Evolutionary conservation across 768 basidiomycete species (phyloP), one percentile per base, ranked within the genome.

Genomic region (Nevesoporus exiguus): DNA sequence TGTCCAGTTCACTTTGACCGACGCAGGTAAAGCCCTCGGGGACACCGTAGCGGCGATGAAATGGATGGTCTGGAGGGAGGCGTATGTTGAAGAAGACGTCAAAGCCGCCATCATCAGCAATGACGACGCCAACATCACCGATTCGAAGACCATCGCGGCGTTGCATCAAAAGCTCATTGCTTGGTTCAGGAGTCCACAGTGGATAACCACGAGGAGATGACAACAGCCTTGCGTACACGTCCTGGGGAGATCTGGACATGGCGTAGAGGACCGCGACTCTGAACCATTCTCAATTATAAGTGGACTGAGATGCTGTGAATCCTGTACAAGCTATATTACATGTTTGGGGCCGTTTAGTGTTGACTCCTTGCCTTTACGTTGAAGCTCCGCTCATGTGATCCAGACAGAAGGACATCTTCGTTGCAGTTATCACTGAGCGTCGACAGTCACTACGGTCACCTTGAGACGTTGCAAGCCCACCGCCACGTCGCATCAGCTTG

Each of bases 51-150:
- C 31, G 31, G 19, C 24, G 48, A 8, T 58, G 49, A 5, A 51
- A 52, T 2, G 61, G 46, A 42, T 76, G 70, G 14, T 71, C 63
- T 8, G 64, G 67, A 37, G 71, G 62, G 0, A 71, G 58, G 33
- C 65, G 67, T 11, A 74, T 66, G 42, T 73, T 74, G 61, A 75
- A 75, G 3, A 73, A 64, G 50, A 70, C 71, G 40, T 68, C 65
- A 34, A 76, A 76, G 9, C 58, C 60, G 27, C 73, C 74, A 30
- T 62, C 36, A 11, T 37, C 36, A n/a, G 36, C 15, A 11, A 37
- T 17, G 2, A 37, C 36, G 2, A 37, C 36, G n/a, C 37, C 37
- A 10, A 39, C n/a, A 39, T 39, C 37, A 21, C 37, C 37, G n/a
- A 39, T 39, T 39, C 37, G 13, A 19, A 39, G 37, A 10, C 37